Evolutionary conservation across 2,329 filamentous ascomycete species (phyloP).

Genomic region (Zalaria sp.): DNA sequence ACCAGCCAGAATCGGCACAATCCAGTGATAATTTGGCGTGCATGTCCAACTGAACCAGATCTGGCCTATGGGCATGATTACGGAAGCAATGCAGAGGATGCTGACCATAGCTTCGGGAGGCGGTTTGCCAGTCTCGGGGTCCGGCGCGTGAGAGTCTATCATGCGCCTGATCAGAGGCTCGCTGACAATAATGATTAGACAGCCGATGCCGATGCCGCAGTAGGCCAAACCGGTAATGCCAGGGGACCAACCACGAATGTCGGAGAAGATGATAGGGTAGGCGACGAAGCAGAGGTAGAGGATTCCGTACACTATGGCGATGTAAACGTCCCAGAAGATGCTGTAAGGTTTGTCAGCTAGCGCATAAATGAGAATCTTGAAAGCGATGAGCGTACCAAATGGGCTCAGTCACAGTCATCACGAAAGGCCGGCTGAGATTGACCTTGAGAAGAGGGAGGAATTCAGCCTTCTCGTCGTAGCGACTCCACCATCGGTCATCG

Average conservation of each 20-base stretch:
- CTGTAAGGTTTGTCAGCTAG: slow-evolving; percentile 23
- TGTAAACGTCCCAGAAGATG: slow-evolving; percentile 60
- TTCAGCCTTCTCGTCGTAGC: slow-evolving; percentile 59
- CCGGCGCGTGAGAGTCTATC: slow-evolving; percentile 61
- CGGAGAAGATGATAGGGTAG: slow-evolving; percentile 71
- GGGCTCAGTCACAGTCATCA: slow-evolving; percentile 66
- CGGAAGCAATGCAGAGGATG: slow-evolving; percentile 62
- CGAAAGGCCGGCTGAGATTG: slow-evolving; percentile 65
- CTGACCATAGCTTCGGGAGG: slow-evolving; percentile 70
- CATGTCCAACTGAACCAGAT: slow-evolving; percentile 84
- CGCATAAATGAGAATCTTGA: slow-evolving; percentile 3
- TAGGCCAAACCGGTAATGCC: slow-evolving; percentile 67
- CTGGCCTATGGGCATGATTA: slow-evolving; percentile 64
- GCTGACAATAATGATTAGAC: slow-evolving; percentile 34
- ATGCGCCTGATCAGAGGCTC: slow-evolving; percentile 61
- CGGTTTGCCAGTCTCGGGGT: slow-evolving; percentile 59
- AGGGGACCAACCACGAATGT: slow-evolving; percentile 62
- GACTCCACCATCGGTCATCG: slow-evolving; percentile 62
- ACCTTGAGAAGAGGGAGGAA: slow-evolving; percentile 55
- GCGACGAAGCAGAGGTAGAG: slow-evolving; percentile 84
- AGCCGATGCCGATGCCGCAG: slow-evolving; percentile 51
- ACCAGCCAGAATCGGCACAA: slow-evolving; percentile 63
- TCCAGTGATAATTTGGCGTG: slow-evolving; percentile 69
- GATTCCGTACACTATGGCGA: slow-evolving; percentile 69
- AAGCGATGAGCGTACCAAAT: slow-evolving; percentile 49